Conservation (phyloP, 2,329 filamentous ascomycete species). For the Phoma sp. region DNA sequence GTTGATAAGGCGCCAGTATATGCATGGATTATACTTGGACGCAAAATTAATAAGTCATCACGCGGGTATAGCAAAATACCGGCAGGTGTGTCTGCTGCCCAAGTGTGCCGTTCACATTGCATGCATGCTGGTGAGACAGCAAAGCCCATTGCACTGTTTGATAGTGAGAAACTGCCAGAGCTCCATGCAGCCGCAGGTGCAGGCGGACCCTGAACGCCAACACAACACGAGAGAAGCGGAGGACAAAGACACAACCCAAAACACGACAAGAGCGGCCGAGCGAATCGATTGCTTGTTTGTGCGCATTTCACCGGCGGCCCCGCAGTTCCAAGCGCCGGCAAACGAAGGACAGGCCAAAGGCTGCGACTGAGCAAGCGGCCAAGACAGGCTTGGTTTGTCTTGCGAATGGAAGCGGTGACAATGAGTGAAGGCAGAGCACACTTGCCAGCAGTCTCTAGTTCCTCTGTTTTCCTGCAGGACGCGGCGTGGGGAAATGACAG, state of each 20-base stretch:
- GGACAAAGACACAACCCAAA: slow-evolving; percentile 7
- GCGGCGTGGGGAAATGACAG: slow-evolving; percentile 17
- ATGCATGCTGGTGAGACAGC: no score
- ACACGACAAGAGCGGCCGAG: slow-evolving; percentile 6
- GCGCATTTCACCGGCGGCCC: slow-evolving; percentile 18
- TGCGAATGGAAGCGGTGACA: slow-evolving; percentile 13
- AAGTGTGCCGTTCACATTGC: neutral
- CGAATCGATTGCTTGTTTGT: slow-evolving; percentile 13
- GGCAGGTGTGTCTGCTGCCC: neutral
- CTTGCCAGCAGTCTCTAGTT: neutral
- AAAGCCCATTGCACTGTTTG: neutral
- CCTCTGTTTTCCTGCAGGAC: slow-evolving; percentile 6
- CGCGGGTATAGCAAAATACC: neutral
- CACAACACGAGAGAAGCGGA: neutral
- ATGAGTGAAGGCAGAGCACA: neutral
- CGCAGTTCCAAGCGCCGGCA: slow-evolving; percentile 10
- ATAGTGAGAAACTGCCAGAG: neutral
- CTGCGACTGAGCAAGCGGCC: neutral
- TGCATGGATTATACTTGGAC: neutral
- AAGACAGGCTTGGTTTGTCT: neutral
- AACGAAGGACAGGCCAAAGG: slow-evolving; percentile 1
- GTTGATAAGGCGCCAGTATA: neutral
- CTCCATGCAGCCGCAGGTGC: slow-evolving; percentile 9
- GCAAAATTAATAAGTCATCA: neutral
- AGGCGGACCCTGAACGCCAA: neutral